These are phyloP conservation scores for Brettanomyces naardenensis DNA, from an alignment of 805 yeast genomes.

Conservation along the genomic window DNA sequence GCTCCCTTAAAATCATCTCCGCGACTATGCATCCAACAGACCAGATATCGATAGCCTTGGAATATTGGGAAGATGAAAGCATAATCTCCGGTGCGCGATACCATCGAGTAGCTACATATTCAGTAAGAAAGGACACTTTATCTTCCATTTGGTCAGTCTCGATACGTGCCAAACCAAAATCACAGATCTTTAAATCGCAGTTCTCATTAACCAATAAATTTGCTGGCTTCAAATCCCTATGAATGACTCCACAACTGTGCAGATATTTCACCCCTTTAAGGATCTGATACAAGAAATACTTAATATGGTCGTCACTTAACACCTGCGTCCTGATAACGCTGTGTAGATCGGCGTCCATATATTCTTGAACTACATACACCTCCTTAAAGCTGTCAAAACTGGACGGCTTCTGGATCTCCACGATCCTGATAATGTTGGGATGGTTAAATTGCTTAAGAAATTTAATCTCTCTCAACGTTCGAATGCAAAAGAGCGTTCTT, in stretches of 20 bases:
- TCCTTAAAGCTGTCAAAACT: slow-evolving; percentile 56
- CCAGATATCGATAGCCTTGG: slow-evolving; percentile 77
- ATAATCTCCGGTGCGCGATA: slow-evolving; percentile 80
- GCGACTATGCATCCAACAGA: slow-evolving; percentile 74
- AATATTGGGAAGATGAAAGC: slow-evolving; percentile 64
- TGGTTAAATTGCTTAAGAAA: slow-evolving; percentile 60
- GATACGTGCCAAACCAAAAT: slow-evolving; percentile 66
- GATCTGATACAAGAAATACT: slow-evolving; percentile 64
- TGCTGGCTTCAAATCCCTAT: slow-evolving; percentile 72
- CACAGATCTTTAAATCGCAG: slow-evolving; percentile 73
- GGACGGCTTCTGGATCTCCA: slow-evolving; percentile 59
- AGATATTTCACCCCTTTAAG: slow-evolving; percentile 62
- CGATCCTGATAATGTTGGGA: slow-evolving; percentile 61
- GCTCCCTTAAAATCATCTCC: slow-evolving; percentile 53
- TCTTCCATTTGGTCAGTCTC: slow-evolving; percentile 30
- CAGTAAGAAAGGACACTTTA: slow-evolving; percentile 45
- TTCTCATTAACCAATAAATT: slow-evolving; percentile 59
- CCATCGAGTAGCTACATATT: slow-evolving; percentile 82
- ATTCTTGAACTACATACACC: slow-evolving; percentile 69
- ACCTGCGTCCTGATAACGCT: slow-evolving; percentile 49
- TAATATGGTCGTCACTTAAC: slow-evolving; percentile 59
- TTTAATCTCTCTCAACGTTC: slow-evolving; percentile 67
- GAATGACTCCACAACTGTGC: slow-evolving; percentile 68
- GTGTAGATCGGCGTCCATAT: slow-evolving; percentile 70
- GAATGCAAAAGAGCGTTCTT: slow-evolving; percentile 53